Percentiles rank a stretch among this genome's conserved stretches.
Conservation (phyloP, 805 yeast genomes). For the Priceomyces fermenticarens region DNA sequence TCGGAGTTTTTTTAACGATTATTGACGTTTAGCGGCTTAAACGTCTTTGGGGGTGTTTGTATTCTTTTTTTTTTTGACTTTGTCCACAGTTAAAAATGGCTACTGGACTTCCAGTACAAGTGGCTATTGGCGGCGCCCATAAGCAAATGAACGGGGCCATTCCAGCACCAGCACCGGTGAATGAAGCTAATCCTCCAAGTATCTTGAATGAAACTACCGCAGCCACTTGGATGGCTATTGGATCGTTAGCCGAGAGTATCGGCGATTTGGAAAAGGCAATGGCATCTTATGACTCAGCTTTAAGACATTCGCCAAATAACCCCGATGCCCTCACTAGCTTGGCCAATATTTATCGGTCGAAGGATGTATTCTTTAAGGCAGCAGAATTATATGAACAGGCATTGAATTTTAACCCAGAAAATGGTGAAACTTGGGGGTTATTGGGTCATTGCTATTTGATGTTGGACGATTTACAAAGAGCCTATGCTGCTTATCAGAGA, state of each 20-base stretch:
- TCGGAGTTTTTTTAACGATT: too few species aligned
- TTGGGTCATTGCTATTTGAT: conserved; percentile 94
- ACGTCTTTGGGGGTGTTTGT: too few species aligned
- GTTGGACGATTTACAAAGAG: conserved; percentile 94
- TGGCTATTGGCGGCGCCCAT: conserved; percentile 12
- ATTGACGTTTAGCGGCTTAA: too few species aligned
- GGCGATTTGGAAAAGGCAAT: conserved; percentile 90
- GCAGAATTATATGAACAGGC: conserved; percentile 92
- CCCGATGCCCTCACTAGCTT: conserved; percentile 80
- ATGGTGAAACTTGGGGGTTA: conserved; percentile 97
- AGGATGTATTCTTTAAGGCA: conserved; percentile 90
- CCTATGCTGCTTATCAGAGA: conserved; percentile 95
- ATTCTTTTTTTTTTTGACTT: too few species aligned
- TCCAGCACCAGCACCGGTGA: conserved; percentile 10
- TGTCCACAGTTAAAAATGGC: too few species aligned
- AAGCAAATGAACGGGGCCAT: conserved; percentile 13
- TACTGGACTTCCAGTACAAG: conserved; percentile 19
- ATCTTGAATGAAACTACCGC: conserved; percentile 54
- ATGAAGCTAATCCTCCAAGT: conserved; percentile 12
- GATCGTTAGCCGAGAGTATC: conserved; percentile 82
- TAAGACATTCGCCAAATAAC: conserved; percentile 81
- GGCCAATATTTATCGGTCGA: conserved; percentile 83
- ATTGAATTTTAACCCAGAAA: conserved; percentile 72
- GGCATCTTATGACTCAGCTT: conserved; percentile 81
- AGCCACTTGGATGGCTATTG: conserved; percentile 86